phyloP scores from a whole-genome alignment of 805 yeast genomes.

The Jamesozyma gamospora region DNA sequence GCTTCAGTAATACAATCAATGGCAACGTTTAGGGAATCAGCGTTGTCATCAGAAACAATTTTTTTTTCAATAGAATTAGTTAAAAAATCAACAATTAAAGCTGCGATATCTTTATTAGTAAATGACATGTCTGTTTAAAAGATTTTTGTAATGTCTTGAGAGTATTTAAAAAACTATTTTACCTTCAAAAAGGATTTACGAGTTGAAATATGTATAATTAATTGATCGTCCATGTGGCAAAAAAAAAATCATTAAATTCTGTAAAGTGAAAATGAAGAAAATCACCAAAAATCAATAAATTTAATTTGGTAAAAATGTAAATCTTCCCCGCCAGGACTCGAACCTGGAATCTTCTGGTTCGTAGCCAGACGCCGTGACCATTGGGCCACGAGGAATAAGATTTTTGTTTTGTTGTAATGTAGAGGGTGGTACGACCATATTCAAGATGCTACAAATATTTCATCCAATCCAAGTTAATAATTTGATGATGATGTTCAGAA shows the following conservation, averaged over 20 bases:
- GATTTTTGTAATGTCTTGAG: background rate
- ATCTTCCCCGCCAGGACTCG: conserved; percentile 45
- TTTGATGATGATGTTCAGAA: too few species aligned
- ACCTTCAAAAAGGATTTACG: background rate
- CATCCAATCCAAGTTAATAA: too few species aligned
- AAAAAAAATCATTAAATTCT: too few species aligned
- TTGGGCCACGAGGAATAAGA: conserved; percentile 64
- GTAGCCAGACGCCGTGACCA: conserved; percentile 72
- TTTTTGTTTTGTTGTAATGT: conserved; percentile 8
- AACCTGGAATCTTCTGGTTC: conserved; percentile 46
- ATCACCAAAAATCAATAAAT: background rate
- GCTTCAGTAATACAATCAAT: conserved; percentile 87
- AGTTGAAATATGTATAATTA: background rate
- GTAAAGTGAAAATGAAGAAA: too few species aligned
- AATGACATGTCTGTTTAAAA: conserved; percentile 33
- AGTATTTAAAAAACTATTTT: background rate
- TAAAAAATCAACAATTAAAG: conserved; percentile 66
- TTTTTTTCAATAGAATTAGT: conserved; percentile 48
- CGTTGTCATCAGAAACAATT: conserved; percentile 63
- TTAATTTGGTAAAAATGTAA: conserved; percentile 2
- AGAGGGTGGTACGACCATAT: too few species aligned
- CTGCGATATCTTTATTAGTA: conserved; percentile 56
- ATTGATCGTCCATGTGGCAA: background rate
- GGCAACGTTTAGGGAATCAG: conserved; percentile 88
- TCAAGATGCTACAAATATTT: too few species aligned